phyloP scores from a whole-genome alignment of 306 rosid species.

The Glycine soja region DNA sequence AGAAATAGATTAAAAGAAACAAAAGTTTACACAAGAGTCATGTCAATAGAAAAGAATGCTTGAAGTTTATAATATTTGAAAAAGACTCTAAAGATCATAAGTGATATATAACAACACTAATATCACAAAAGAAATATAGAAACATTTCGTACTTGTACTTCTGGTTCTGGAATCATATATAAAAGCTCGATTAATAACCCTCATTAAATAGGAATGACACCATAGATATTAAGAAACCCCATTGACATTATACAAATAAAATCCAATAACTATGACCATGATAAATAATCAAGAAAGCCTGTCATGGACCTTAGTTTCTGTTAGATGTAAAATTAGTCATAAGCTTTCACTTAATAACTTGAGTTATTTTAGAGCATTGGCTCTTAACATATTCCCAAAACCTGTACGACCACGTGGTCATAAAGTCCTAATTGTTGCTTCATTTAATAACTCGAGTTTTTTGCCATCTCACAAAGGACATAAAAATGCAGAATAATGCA shows the following conservation, averaged over 20 bases:
- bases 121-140: conserved; percentile 17
- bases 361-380: not conserved
- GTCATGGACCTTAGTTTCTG: not conserved
- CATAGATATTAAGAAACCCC: not conserved
- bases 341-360: not conserved
- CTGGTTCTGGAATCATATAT: not conserved
- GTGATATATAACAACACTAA: not conserved
- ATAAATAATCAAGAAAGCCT: not conserved
- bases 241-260: conserved; percentile 7
- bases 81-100: not conserved
- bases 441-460: too few relatives aligned
- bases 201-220: not conserved
- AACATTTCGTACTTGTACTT: not conserved
- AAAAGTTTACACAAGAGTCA: conserved; percentile 22
- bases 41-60: conserved; percentile 26
- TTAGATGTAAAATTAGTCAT: not conserved
- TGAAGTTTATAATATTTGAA: conserved; percentile 9
- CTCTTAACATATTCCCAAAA: not conserved
- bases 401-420: not conserved
- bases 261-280: conserved; percentile 20
- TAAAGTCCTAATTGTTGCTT: not conserved
- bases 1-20: conserved; percentile 41
- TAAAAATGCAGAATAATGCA: not conserved
- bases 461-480: not conserved
- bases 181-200: not conserved